These are phyloP conservation scores for Daldinia bambusicola DNA, from an alignment of 495 filamentous ascomycete genomes.

Conservation along the genomic window DNA sequence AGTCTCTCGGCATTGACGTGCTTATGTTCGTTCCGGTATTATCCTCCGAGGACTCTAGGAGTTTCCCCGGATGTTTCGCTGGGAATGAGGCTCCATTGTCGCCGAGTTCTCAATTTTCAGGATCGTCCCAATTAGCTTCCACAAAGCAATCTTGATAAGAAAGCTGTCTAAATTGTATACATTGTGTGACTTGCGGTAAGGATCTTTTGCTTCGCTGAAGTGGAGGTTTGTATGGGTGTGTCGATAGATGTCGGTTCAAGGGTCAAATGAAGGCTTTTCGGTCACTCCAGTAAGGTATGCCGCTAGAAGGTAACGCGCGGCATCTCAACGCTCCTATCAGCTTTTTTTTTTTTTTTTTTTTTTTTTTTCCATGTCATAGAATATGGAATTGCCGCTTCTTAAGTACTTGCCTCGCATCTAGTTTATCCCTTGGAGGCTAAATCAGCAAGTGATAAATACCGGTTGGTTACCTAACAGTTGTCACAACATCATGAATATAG, in stretches of 20 bases:
- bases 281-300: slow-evolving; percentile 62
- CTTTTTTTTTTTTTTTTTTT: no score
- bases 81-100: neutral
- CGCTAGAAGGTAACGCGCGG: no score
- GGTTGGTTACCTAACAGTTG: slow-evolving; percentile 5
- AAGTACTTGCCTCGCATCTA: slow-evolving; percentile 71
- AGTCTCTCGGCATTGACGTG: no score
- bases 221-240: slow-evolving; percentile 60
- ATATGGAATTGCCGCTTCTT: slow-evolving; percentile 63
- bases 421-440: slow-evolving; percentile 61
- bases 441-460: slow-evolving; percentile 10
- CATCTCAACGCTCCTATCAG: no score
- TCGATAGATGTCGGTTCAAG: slow-evolving; percentile 59
- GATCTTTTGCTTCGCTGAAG: slow-evolving; percentile 46
- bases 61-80: neutral
- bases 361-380: slow-evolving; percentile 48
- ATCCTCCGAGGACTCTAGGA: neutral
- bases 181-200: slow-evolving; percentile 62
- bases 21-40: neutral
- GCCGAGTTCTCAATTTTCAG: slow-evolving; percentile 50
- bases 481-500: neutral
- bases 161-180: slow-evolving; percentile 62
- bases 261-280: slow-evolving; percentile 57
- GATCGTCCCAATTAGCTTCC: slow-evolving; percentile 58
- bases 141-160: slow-evolving; percentile 62